A percentile compares a stretch with the other conserved stretches of the same genome.
These are phyloP conservation scores for Wickerhamia fluorescens DNA, from an alignment of 805 yeast genomes.

Conservation along the genomic window DNA sequence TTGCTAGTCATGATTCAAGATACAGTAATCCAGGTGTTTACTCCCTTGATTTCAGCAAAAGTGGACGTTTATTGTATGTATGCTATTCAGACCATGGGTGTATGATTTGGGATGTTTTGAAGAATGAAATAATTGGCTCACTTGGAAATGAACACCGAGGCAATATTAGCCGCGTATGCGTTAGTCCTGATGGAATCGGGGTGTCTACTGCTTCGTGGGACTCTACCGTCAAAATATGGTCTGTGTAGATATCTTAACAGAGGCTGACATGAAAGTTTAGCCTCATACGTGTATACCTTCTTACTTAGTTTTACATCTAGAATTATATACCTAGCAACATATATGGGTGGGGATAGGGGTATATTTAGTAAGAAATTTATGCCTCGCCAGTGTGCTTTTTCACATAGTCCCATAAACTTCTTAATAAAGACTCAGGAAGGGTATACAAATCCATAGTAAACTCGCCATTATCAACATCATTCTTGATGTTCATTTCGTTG, in stretches of 20 bases:
- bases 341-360: too few relatives aligned
- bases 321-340: too few relatives aligned
- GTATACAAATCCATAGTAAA: conserved; percentile 94
- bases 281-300: too few relatives aligned
- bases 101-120: conserved; percentile 69
- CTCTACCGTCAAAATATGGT: conserved; percentile 62
- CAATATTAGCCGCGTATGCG: conserved; percentile 54
- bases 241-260: conserved; percentile 21
- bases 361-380: too few relatives aligned
- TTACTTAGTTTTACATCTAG: too few relatives aligned
- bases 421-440: conserved; percentile 81
- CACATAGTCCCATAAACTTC: conserved; percentile 92
- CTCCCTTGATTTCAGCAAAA: conserved; percentile 63
- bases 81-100: conserved; percentile 75
- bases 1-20: conserved; percentile 13
- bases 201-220: conserved; percentile 82
- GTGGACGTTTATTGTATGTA: conserved; percentile 69
- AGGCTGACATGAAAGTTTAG: too few relatives aligned
- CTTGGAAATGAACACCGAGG: conserved; percentile 55
- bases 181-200: conserved; percentile 70
- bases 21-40: conserved; percentile 63
- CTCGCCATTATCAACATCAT: conserved; percentile 95
- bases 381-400: conserved; percentile 64
- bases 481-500: conserved; percentile 89
- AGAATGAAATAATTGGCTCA: conserved; percentile 56